Percentiles rank a stretch among this genome's conserved stretches.
Conservation (phyloP, 768 basidiomycete species). For the Lactarius trivialis region DNA sequence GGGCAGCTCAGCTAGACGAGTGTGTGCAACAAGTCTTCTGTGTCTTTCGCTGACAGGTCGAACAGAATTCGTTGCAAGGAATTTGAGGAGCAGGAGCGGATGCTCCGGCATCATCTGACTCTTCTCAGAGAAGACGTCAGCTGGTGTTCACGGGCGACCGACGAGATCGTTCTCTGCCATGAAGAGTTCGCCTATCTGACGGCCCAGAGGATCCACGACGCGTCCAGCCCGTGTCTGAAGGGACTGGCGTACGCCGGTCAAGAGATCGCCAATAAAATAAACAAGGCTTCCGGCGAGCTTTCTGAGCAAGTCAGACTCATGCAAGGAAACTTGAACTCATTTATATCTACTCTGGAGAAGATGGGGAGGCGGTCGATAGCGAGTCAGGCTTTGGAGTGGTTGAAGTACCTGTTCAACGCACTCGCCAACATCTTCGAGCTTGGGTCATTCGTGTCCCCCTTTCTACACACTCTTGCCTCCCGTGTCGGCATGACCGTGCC, state of each 20-base stretch:
- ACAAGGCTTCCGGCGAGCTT: background rate
- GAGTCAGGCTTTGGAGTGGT: conserved; percentile 2
- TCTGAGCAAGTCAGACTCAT: background rate
- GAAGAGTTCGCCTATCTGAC: conserved; percentile 8
- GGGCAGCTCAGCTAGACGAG: conserved; percentile 9
- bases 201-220: conserved; percentile 8
- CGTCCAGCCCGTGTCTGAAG: conserved; percentile 5
- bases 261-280: conserved; percentile 13
- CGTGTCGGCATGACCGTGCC: background rate
- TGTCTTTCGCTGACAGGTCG: background rate
- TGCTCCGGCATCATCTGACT: too few species aligned
- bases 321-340: background rate
- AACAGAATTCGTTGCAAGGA: background rate
- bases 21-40: background rate
- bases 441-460: background rate
- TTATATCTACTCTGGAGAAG: conserved; percentile 10
- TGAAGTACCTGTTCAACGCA: conserved; percentile 6
- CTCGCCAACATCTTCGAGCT: conserved; percentile 4
- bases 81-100: background rate
- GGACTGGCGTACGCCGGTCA: background rate
- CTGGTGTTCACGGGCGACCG: conserved; percentile 5
- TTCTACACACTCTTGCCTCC: background rate
- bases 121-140: too few species aligned
- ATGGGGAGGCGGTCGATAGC: background rate
- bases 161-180: conserved; percentile 12